phyloP scores from a whole-genome alignment of 164 flowering plant species.

The Kalanchoe fedtschenkoi region DNA sequence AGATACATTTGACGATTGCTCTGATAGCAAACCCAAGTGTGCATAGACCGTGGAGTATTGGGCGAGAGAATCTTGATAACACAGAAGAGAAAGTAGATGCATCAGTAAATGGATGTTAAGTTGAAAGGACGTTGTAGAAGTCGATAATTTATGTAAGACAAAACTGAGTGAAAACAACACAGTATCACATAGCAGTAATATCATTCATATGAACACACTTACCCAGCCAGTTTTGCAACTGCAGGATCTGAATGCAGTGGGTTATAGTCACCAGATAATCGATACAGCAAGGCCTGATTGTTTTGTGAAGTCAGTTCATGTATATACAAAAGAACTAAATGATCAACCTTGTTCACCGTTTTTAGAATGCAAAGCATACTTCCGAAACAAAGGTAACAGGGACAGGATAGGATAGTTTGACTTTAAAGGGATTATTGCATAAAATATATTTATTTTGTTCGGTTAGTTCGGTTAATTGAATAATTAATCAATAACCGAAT shows the following conservation, averaged over 20 bases:
- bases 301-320: neutral
- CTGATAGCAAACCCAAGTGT: slow-evolving; percentile 86
- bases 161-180: neutral
- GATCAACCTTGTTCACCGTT: neutral
- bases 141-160: neutral
- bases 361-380: too few relatives aligned
- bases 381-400: too few relatives aligned
- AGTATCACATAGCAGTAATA: neutral
- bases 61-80: slow-evolving; percentile 62
- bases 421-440: too few relatives aligned
- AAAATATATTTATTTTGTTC: too few relatives aligned
- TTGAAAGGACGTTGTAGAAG: neutral
- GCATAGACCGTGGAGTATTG: slow-evolving; percentile 90
- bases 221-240: slow-evolving; percentile 78
- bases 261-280: slow-evolving; percentile 92
- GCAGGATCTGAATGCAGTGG: slow-evolving; percentile 93
- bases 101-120: neutral
- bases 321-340: neutral
- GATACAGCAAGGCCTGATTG: slow-evolving; percentile 80
- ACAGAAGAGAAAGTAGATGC: neutral
- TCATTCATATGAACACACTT: slow-evolving; percentile 16
- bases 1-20: slow-evolving; percentile 61
- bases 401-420: too few relatives aligned
- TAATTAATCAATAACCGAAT: too few relatives aligned
- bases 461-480: too few relatives aligned